These are phyloP conservation scores for Ampelomyces quisqualis DNA, from an alignment of 2,329 filamentous ascomycete genomes.

Conservation along the genomic window DNA sequence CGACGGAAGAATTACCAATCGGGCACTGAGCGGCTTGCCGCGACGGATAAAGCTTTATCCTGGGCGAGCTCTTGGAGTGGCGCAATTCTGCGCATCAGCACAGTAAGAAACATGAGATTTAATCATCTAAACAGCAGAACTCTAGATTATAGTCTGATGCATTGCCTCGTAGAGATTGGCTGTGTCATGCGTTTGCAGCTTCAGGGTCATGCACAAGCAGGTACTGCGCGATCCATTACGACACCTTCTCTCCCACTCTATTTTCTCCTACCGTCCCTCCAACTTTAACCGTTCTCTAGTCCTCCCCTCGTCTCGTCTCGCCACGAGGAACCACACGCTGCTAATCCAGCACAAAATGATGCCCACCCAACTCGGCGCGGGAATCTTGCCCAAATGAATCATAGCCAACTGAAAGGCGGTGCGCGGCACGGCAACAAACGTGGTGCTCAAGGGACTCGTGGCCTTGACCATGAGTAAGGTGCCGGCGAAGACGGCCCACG, in stretches of 20 bases:
- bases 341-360: constrained; percentile 54
- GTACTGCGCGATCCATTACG: too few species aligned
- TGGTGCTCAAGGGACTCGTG: constrained; percentile 53
- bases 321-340: constrained; percentile 52
- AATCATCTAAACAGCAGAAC: too few species aligned
- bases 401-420: constrained; percentile 53
- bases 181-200: neutral
- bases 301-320: constrained; percentile 46
- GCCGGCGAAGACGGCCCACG: constrained; percentile 52
- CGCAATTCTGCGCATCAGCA: too few species aligned
- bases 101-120: too few species aligned
- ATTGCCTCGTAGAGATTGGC: too few species aligned
- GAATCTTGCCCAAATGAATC: constrained; percentile 52
- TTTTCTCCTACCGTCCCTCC: neutral
- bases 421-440: constrained; percentile 53
- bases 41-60: constrained; percentile 3
- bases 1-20: too few species aligned
- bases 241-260: too few species aligned
- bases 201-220: too few species aligned
- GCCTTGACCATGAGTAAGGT: constrained; percentile 53
- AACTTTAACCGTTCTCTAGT: constrained; percentile 16
- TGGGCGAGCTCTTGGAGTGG: neutral
- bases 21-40: constrained; percentile 2
- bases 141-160: too few species aligned
- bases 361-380: constrained; percentile 55